Evolutionary conservation across 78 protist species (phyloP), one percentile per base, ranked within the genome.

Genomic region (Capsaspora owczarzaki): DNA sequence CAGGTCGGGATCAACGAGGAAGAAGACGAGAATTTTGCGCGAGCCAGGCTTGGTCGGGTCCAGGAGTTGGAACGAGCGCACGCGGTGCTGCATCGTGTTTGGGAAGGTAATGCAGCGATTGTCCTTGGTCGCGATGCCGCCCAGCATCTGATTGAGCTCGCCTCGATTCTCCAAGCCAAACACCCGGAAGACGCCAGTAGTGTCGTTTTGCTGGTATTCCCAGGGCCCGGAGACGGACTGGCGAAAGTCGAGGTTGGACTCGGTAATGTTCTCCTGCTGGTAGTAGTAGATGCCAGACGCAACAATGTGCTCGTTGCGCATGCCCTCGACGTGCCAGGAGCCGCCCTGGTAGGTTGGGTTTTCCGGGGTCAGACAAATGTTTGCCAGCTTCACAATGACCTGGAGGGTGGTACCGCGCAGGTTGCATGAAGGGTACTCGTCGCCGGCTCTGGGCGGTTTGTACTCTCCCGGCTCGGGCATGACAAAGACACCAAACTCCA

Each of bases 251-350:
- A 56, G 66, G 66, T 29, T 16, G 33, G 66, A 56, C 66, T 56
- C 66, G 66, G 66, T 25, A 56, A 56, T 56, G 66, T 56, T 56
- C n/a, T 82, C 72, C 33, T 47, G n/a, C 22, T 23, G 23, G 60
- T 82, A 86, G 74, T 86, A 86, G 74, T 86, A 82, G 51, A 86
- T 86, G n/a, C 86, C 86, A 12, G 86, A 66, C 27, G 82, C 79
- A 20, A 86, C 83, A 60, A 86, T 86, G 37, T 49, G 19, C 49
- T 86, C 89, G 68, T 82, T 76, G 66, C 43, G 44, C 87, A 86
- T 76, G 31, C 89, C 89, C 51, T 86, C 89, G 25, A 86, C 56
- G 69, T 86, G 89, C 89, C 89, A 86, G 20, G 4, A 22, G 27
- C 89, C 89, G 27, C 89, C 89, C 4, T 75, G 61, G 66, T 74